Evolutionary conservation across 345 rosid genomes (phyloP).

Genomic region (Gossypium mustelinum): DNA sequence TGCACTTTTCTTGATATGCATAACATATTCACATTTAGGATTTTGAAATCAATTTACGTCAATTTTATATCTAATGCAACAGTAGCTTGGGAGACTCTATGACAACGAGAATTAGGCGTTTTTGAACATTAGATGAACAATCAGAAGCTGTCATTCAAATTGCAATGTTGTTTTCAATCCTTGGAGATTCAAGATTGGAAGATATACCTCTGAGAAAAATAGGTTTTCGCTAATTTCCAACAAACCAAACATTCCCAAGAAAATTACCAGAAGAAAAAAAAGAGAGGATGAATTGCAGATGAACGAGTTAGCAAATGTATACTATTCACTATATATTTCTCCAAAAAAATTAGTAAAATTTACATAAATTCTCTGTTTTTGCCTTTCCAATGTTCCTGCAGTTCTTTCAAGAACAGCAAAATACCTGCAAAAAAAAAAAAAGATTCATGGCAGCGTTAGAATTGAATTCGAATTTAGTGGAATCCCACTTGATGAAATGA

Average conservation of each 20-base stretch:
- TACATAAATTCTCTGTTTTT: neutral
- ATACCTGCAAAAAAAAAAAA: constrained; percentile 6
- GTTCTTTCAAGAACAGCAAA: constrained; percentile 17
- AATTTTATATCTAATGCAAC: neutral
- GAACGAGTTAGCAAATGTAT: neutral
- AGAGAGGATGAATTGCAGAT: neutral
- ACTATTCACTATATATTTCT: neutral
- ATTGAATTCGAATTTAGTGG: neutral
- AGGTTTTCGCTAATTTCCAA: neutral
- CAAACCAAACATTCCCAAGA: neutral
- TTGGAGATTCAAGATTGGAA: neutral
- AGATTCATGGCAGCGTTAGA: neutral
- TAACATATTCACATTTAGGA: no score
- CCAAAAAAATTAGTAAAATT: neutral
- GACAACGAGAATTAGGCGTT: neutral
- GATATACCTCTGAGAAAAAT: neutral
- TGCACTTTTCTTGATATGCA: no score
- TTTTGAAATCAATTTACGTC: neutral
- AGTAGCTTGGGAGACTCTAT: neutral
- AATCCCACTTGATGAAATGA: neutral
- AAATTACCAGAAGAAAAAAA: neutral
- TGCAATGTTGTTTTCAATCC: neutral
- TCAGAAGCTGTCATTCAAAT: neutral
- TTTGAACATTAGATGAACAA: neutral
- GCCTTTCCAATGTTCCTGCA: neutral